phyloP scores from a whole-genome alignment of 768 basidiomycete genomes.

The Trametes cubensis region DNA sequence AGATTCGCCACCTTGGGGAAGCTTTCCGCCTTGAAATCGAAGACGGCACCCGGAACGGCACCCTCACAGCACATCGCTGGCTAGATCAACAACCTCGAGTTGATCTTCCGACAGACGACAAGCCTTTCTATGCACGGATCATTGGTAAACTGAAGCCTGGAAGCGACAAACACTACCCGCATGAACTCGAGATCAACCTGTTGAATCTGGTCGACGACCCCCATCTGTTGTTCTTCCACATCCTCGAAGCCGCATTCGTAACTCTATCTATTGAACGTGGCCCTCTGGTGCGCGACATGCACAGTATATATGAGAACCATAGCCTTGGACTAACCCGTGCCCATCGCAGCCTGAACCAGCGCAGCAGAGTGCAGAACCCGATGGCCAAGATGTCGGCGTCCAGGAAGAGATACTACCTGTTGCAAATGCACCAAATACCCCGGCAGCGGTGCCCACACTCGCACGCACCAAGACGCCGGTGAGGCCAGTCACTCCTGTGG shows the following conservation, averaged over 20 bases:
- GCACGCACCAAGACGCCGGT: neutral
- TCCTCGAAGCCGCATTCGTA: constrained; percentile 46
- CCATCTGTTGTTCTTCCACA: constrained; percentile 52
- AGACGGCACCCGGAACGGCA: constrained; percentile 41
- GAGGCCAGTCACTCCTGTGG: neutral
- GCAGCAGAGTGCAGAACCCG: neutral
- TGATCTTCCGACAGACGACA: neutral
- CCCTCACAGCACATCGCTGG: constrained; percentile 22
- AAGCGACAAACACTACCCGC: neutral
- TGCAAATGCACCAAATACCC: neutral
- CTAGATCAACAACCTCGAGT: constrained; percentile 2
- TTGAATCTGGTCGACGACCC: constrained; percentile 44
- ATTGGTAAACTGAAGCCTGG: constrained; percentile 14
- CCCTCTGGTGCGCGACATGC: constrained; percentile 24
- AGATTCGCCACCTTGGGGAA: constrained; percentile 21
- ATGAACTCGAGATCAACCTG: constrained; percentile 3
- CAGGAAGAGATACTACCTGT: neutral
- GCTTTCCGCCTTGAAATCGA: constrained; percentile 25
- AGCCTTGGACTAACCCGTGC: too few relatives aligned
- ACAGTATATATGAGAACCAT: too few relatives aligned
- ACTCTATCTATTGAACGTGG: constrained; percentile 38
- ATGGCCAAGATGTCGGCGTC: neutral
- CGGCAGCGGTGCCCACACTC: neutral
- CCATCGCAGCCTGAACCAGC: neutral
- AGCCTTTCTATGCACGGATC: constrained; percentile 20